Base-by-base conservation (phyloP, 805 yeast species). In the Candida nitratophila region DNA sequence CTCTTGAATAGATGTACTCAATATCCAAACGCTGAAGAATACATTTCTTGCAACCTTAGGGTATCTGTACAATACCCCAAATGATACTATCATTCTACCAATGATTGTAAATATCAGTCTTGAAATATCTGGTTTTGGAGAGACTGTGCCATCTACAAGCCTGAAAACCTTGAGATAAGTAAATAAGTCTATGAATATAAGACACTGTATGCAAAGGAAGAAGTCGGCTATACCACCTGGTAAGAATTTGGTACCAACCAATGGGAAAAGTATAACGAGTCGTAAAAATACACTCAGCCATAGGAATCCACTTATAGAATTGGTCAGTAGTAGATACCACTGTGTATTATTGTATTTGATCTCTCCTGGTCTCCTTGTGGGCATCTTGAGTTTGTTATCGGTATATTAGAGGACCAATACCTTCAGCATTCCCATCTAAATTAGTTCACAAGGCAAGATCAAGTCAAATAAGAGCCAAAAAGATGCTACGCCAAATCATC, bases 211-310 rank as follows among this genome's bases (percentile, higher is more conserved):
- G 7, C 45, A 15, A 4, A 61, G 30, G 42, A 79, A 74, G 61
- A 80, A 83, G 50, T 77, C 84, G 38, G 86, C 85, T 12, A 83
- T 77, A 0, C 87, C 89, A 7, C 83, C 87, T 1, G 88, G 84
- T 19, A 83, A 59, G 50, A 80, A 83, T 49, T 67, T 68, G 29
- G 78, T 60, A 0, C 87, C 85, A n/a, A 80, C 86, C 22, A 83
- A 61, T 1, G 86, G 86, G 38, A 77, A 62, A 27, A 83, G 61
- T 1, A 81, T 61, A 14, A 70, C 44, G 48, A 81, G 69, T 39
- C 91, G 60, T 2, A 68, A 52, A 42, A 61, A 64, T 47, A 77
- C 73, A 47, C 76, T 66, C 8, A 67, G 52, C 81, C 81, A 76
- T 17, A 76, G 58, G 3, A 73, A 61, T 15, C 68, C 56, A 1